These are phyloP conservation scores for Rhizopogon salebrosus DNA, from an alignment of 768 basidiomycete genomes.

Conservation along the genomic window DNA sequence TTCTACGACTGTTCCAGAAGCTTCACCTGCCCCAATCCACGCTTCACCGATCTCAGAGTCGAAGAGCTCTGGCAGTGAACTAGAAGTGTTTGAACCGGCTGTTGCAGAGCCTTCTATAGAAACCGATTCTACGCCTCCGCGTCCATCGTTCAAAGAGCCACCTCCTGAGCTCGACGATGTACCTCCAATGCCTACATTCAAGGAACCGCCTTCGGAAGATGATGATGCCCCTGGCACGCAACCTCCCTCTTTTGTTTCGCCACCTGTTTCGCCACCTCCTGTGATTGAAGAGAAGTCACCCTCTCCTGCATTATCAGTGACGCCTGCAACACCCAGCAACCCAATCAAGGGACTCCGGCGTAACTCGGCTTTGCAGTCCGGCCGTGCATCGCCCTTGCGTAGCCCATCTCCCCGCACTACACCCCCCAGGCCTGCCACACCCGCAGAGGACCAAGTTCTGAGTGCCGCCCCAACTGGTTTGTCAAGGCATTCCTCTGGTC, in stretches of 20 bases:
- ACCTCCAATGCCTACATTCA: constrained; percentile 36
- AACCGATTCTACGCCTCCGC: constrained; percentile 17
- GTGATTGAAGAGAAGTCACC: constrained; percentile 20
- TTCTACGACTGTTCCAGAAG: constrained; percentile 13
- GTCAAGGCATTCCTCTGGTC: constrained; percentile 43
- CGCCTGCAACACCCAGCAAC: constrained; percentile 48
- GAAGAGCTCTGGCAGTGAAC: constrained; percentile 10
- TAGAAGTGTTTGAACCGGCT: constrained; percentile 9
- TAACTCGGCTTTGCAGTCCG: constrained; percentile 28
- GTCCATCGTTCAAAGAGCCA: constrained; percentile 59
- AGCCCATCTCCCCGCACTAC: constrained; percentile 39
- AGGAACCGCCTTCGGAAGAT: constrained; percentile 31
- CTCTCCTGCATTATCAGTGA: constrained; percentile 31
- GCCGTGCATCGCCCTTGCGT: constrained; percentile 35
- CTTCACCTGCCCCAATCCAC: constrained; percentile 9
- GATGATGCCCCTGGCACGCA: constrained; percentile 9
- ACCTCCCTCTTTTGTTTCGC: constrained; percentile 15
- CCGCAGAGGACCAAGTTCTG: constrained; percentile 30
- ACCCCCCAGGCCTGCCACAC: constrained; percentile 19
- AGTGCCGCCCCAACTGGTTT: constrained; percentile 29
- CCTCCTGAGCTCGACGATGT: constrained; percentile 37
- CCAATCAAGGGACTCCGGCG: constrained; percentile 39
- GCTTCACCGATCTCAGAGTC: constrained; percentile 19
- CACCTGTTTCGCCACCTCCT: constrained; percentile 20
- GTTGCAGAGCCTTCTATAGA: constrained; percentile 5